These are phyloP conservation scores for Bigelowiella natans DNA, from an alignment of 78 protist genomes.

Conservation along the genomic window DNA sequence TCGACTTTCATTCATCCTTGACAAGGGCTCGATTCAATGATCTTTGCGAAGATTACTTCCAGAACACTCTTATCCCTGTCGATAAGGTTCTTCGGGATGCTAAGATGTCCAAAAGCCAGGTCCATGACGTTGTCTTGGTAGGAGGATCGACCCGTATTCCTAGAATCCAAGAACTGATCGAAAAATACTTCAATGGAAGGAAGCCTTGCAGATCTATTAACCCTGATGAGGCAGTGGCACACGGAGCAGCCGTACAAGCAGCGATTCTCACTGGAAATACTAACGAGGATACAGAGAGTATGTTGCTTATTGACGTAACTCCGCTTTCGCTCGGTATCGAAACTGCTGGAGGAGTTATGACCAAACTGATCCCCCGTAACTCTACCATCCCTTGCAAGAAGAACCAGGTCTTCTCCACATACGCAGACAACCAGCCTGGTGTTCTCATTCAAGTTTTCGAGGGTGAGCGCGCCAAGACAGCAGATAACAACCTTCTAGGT, in stretches of 20 bases:
- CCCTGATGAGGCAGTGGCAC: slow-evolving; percentile 99
- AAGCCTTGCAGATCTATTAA: slow-evolving; percentile 69
- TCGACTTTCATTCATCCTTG: slow-evolving; percentile 69
- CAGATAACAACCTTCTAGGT: slow-evolving; percentile 89
- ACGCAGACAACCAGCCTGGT: slow-evolving; percentile 86
- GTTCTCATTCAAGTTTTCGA: slow-evolving; percentile 84
- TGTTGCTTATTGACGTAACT: slow-evolving; percentile 89
- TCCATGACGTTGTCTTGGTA: slow-evolving; percentile 80
- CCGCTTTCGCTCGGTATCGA: slow-evolving; percentile 98
- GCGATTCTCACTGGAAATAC: slow-evolving; percentile 74
- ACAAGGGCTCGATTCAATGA: slow-evolving; percentile 86
- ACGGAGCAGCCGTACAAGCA: slow-evolving; percentile 99
- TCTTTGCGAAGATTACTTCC: slow-evolving; percentile 64
- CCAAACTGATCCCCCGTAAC: slow-evolving; percentile 89
- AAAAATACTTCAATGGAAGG: slow-evolving; percentile 77
- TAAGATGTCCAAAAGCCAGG: slow-evolving; percentile 52
- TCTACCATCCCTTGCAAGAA: slow-evolving; percentile 94
- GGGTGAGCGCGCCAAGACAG: slow-evolving; percentile 88
- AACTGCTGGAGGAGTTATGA: slow-evolving; percentile 97
- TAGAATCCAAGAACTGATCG: slow-evolving; percentile 68
- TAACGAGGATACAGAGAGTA: slow-evolving; percentile 22
- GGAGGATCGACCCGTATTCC: slow-evolving; percentile 94
- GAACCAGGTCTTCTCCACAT: slow-evolving; percentile 87
- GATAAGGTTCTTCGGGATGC: slow-evolving; percentile 60
- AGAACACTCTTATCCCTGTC: slow-evolving; percentile 40